Conservation (phyloP, 257 asterid genomes). For the Thymus quinquecostatus region DNA sequence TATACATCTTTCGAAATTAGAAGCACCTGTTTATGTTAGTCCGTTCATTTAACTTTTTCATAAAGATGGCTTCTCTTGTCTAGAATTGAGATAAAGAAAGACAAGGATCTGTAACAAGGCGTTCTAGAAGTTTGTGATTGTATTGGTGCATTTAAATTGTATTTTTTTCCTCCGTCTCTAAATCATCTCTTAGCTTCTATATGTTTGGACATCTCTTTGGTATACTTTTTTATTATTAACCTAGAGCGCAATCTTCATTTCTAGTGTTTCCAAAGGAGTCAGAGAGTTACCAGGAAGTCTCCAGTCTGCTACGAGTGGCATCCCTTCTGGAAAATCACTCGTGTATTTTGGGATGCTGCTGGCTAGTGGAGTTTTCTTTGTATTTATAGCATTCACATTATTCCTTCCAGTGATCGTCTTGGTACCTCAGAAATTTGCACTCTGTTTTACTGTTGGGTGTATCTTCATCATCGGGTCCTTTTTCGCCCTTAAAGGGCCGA, state of each 20-base stretch:
- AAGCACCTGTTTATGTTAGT: background rate
- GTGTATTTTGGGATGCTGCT: slow-evolving; percentile 83
- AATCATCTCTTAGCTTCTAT: slow-evolving; percentile 24
- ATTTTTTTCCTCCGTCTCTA: background rate
- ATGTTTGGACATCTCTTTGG: slow-evolving; percentile 5
- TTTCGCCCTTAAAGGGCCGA: slow-evolving; percentile 89
- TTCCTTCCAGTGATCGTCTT: slow-evolving; percentile 91
- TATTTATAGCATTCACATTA: slow-evolving; percentile 80
- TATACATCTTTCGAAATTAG: slow-evolving; percentile 8
- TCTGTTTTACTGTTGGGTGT: slow-evolving; percentile 90
- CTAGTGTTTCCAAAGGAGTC: slow-evolving; percentile 90
- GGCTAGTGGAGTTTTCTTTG: slow-evolving; percentile 84
- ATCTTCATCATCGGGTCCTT: slow-evolving; percentile 82
- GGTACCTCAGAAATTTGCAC: slow-evolving; percentile 91
- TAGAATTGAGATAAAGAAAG: background rate
- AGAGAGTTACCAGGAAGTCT: slow-evolving; percentile 84
- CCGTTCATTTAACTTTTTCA: slow-evolving; percentile 1
- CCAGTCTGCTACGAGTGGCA: slow-evolving; percentile 93
- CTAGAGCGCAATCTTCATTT: slow-evolving; percentile 13
- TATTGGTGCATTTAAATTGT: background rate
- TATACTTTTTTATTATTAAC: background rate
- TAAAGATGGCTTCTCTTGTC: slow-evolving; percentile 13
- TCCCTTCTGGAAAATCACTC: slow-evolving; percentile 93
- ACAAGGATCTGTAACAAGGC: background rate
- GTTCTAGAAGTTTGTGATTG: slow-evolving; percentile 7